A percentile compares a stretch with the other conserved stretches of the same genome.
Evolutionary conservation across 1,284 basidiomycete genomes (phyloP).

Genomic region (Microstroma glucosiphilum): DNA sequence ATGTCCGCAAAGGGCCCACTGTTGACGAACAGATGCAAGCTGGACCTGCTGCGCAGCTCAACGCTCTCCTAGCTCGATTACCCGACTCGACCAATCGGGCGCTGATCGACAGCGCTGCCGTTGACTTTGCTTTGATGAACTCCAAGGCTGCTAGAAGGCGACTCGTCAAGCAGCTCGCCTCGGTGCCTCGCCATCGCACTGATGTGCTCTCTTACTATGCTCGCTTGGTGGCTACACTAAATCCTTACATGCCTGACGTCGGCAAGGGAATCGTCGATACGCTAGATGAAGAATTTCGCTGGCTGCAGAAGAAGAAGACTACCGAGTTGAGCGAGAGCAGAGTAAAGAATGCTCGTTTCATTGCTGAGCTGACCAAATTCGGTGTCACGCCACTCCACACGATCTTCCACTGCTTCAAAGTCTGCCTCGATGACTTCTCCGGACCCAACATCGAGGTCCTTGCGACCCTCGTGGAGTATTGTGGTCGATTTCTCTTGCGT

Average conservation of each 20-base stretch:
- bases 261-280: slow-evolving; percentile 71
- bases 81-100: slow-evolving; percentile 88
- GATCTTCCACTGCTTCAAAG: slow-evolving; percentile 92
- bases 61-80: slow-evolving; percentile 81
- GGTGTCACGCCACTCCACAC: slow-evolving; percentile 83
- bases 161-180: slow-evolving; percentile 65
- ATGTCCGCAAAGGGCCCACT: slow-evolving; percentile 11
- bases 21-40: slow-evolving; percentile 55
- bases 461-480: slow-evolving; percentile 83
- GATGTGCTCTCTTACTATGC: slow-evolving; percentile 93
- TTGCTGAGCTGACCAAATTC: slow-evolving; percentile 92
- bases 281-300: slow-evolving; percentile 91
- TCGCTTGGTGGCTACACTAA: slow-evolving; percentile 77
- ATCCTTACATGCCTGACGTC: slow-evolving; percentile 88
- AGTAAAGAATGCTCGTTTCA: slow-evolving; percentile 81
- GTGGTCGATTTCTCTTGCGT: slow-evolving; percentile 83
- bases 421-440: slow-evolving; percentile 89
- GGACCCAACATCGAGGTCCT: slow-evolving; percentile 89
- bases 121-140: slow-evolving; percentile 93
- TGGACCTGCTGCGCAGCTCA: slow-evolving; percentile 85
- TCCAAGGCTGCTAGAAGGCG: slow-evolving; percentile 89
- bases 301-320: slow-evolving; percentile 88
- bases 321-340: slow-evolving; percentile 78
- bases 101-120: slow-evolving; percentile 84
- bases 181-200: slow-evolving; percentile 78